Conservation (phyloP, 345 rosid species). For the Eucalyptus urophylla region DNA sequence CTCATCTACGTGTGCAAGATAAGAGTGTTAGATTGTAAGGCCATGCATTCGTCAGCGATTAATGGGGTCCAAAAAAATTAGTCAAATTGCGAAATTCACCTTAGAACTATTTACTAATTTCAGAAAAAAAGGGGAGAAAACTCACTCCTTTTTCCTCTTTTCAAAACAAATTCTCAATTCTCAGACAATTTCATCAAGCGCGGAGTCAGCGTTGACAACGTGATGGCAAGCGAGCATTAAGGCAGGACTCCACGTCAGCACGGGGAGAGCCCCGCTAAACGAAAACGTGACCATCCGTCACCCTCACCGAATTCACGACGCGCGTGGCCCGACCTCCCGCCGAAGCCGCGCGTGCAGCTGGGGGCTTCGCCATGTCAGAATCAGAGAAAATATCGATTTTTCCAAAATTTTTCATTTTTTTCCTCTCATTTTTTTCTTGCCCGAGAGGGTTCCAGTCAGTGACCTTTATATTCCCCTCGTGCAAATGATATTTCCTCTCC, state of each 20-base stretch:
- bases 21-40: not conserved
- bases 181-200: not conserved
- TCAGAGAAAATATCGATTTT: not conserved
- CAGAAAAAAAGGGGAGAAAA: not conserved
- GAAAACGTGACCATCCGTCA: not conserved
- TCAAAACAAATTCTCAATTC: not conserved
- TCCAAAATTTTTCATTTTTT: not conserved
- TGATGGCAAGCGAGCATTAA: not conserved
- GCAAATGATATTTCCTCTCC: not conserved
- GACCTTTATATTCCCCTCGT: not conserved
- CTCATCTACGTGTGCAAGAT: not conserved
- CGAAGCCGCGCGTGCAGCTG: not conserved
- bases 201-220: not conserved
- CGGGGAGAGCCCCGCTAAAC: not conserved
- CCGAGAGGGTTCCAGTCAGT: not conserved
- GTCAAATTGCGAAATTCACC: not conserved
- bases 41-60: not conserved
- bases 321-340: not conserved
- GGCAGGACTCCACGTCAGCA: not conserved
- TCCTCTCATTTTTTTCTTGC: not conserved
- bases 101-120: not conserved
- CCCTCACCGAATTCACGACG: not conserved
- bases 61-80: not conserved
- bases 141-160: not conserved
- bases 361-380: not conserved